A percentile compares a stretch with the other conserved stretches of the same genome.
These are phyloP conservation scores for Paecilomyces sp. DNA, from an alignment of 2,329 filamentous ascomycete species.

Conservation along the genomic window DNA sequence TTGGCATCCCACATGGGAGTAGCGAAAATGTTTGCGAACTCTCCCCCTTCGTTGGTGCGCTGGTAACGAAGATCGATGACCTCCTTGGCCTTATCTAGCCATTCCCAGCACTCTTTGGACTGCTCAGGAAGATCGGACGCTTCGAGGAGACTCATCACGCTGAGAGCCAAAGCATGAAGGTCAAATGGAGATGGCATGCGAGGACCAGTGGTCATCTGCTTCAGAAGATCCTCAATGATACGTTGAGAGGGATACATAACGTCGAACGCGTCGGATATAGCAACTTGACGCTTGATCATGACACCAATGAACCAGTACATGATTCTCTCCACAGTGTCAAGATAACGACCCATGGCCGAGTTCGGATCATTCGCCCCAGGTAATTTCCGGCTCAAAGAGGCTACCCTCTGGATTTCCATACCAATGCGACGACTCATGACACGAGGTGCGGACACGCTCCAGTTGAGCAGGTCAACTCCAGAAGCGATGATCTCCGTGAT, in stretches of 20 bases:
- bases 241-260: conserved; percentile 34
- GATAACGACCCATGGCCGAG: conserved; percentile 10
- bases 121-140: conserved; percentile 33
- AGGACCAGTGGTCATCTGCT: conserved; percentile 19
- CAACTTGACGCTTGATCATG: conserved; percentile 36
- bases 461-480: not conserved
- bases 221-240: conserved; percentile 33
- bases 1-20: conserved; percentile 34
- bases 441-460: not conserved
- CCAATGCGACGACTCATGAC: not conserved
- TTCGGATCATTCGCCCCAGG: not conserved
- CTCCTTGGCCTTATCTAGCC: conserved; percentile 45
- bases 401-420: not conserved
- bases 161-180: conserved; percentile 32
- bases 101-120: conserved; percentile 30
- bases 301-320: conserved; percentile 37
- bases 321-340: conserved; percentile 32
- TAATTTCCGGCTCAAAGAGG: not conserved
- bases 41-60: conserved; percentile 16
- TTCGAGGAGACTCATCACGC: conserved; percentile 36
- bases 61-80: conserved; percentile 41
- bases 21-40: conserved; percentile 33
- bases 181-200: conserved; percentile 33
- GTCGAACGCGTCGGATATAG: conserved; percentile 34
- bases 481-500: not conserved